Percentiles rank a stretch among this genome's conserved stretches.
Evolutionary conservation across 2,329 filamentous ascomycete genomes (phyloP).

Genomic region (Scedosporium dehoogii): DNA sequence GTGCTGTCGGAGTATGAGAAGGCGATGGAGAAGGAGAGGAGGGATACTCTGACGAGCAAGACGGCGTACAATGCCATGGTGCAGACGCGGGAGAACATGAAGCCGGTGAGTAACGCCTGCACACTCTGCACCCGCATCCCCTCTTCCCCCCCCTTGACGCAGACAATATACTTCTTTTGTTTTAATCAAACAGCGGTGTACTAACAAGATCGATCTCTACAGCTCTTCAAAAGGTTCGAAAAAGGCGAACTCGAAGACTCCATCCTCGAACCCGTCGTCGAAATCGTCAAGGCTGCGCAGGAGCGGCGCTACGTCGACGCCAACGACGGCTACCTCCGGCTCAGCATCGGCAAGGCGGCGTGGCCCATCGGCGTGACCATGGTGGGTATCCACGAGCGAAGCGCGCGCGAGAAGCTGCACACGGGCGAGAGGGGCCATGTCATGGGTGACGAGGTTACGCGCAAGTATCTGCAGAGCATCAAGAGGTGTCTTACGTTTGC

Average conservation of each 20-base stretch:
- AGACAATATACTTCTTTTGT: too few relatives aligned
- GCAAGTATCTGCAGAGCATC: slow-evolving; percentile 95
- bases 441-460: slow-evolving; percentile 90
- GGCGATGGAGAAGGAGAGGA: slow-evolving; percentile 58
- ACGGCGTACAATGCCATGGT: slow-evolving; percentile 77
- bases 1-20: slow-evolving; percentile 80
- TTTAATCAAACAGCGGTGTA: too few relatives aligned
- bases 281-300: slow-evolving; percentile 87
- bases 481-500: slow-evolving; percentile 95
- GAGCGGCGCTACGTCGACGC: slow-evolving; percentile 89
- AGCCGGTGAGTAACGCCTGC: too few relatives aligned
- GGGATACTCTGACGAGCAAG: slow-evolving; percentile 65
- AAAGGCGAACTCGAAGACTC: slow-evolving; percentile 67
- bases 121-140: too few relatives aligned
- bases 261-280: slow-evolving; percentile 71
- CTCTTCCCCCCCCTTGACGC: too few relatives aligned
- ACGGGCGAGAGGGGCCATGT: slow-evolving; percentile 84
- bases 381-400: slow-evolving; percentile 98
- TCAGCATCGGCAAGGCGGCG: slow-evolving; percentile 92
- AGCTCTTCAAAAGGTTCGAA: slow-evolving; percentile 83
- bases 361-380: slow-evolving; percentile 99
- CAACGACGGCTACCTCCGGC: slow-evolving; percentile 84
- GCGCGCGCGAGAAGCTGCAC: slow-evolving; percentile 89
- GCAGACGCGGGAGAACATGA: slow-evolving; percentile 79
- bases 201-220: slow-evolving; percentile 5